Conservation (phyloP, 371 early-diverging fungal species). For the Syncephalastrum contaminatum region DNA sequence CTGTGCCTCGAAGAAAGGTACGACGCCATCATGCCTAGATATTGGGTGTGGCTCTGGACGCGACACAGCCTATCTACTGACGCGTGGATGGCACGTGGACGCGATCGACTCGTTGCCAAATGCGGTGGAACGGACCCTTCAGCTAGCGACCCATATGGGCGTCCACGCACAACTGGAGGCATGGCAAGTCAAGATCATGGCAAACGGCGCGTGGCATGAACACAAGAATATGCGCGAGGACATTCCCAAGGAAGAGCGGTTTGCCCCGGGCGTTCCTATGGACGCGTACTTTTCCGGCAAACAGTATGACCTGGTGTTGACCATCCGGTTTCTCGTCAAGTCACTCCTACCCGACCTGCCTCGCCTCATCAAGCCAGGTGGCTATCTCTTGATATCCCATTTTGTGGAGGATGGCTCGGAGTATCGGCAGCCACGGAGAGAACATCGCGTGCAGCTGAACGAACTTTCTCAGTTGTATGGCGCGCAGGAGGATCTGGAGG, state of each 20-base stretch:
- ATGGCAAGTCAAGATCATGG: conserved; percentile 27
- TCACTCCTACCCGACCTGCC: conserved; percentile 26
- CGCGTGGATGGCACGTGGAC: conserved; percentile 31
- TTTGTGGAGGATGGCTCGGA: conserved; percentile 37
- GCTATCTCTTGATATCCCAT: conserved; percentile 41
- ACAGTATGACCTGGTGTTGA: conserved; percentile 39
- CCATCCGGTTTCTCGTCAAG: conserved; percentile 40
- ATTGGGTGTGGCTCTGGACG: conserved; percentile 52
- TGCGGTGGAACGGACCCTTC: conserved; percentile 33
- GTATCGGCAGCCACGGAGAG: conserved; percentile 34
- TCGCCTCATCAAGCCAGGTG: conserved; percentile 29
- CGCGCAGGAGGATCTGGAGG: conserved; percentile 18
- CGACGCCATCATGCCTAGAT: conserved; percentile 28
- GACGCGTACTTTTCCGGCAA: conserved; percentile 10
- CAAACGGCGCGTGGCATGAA: conserved; percentile 29
- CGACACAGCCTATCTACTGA: conserved; percentile 38
- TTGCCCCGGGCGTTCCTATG: conserved; percentile 16
- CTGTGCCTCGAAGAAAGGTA: conserved; percentile 1
- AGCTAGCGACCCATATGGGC: conserved; percentile 19
- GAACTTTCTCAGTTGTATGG: conserved; percentile 29
- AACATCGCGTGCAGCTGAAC: conserved; percentile 29
- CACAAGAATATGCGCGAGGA: background rate
- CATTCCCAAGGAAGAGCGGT: conserved; percentile 4
- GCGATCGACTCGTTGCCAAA: conserved; percentile 35
- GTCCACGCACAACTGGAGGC: conserved; percentile 12